Base-by-base conservation (phyloP, 208 protist genomes). In the Phytomonas francai region DNA sequence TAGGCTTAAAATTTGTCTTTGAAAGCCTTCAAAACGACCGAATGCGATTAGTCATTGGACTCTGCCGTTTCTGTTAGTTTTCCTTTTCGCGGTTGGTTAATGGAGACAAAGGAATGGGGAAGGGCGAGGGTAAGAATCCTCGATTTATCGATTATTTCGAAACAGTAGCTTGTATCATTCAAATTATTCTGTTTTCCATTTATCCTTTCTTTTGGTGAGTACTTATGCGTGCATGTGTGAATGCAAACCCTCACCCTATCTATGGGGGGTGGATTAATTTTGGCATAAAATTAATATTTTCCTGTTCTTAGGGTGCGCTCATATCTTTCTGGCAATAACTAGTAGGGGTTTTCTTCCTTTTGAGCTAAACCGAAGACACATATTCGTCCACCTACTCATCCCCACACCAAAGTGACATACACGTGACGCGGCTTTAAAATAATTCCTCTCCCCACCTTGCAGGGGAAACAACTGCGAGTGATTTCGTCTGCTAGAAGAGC, bases 251-350 rank as follows among this genome's bases (percentile, higher is more conserved):
- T 19, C 39, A 49, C 39, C 12, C 39, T 9, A 49, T 49, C 39
- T 19, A 49, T 49, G 39, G 1, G 14, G 2, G 39, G 6, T n/a
- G n/a, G n/a, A 3, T 22, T 49, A 49, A 6, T 12, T 19, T 22
- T 16, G 54, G 19, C 30, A 3, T 31, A 59, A 54, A 22, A 22
- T 68, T 68, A 3, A 22, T 68, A 59, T 62, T 67, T 63, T 27
- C 67, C 36, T 59, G 4, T 39, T 28, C 66, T 27, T 19, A 29
- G 25, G 49, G 58, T 60, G 16, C 16, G 9, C 16, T 49, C 12
- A 49, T 49, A 49, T 49, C 39, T 49, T 49, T 49, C 39, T 49
- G 39, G 14, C 12, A 49, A 6, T 49, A 49, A 49, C 7, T 22
- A 49, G 39, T 9, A 49, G 16, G 39, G 2, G 34, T 39, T 22